Conservation (phyloP, 192 early-diverging fungal genomes). For the Linnemannia zychae region DNA sequence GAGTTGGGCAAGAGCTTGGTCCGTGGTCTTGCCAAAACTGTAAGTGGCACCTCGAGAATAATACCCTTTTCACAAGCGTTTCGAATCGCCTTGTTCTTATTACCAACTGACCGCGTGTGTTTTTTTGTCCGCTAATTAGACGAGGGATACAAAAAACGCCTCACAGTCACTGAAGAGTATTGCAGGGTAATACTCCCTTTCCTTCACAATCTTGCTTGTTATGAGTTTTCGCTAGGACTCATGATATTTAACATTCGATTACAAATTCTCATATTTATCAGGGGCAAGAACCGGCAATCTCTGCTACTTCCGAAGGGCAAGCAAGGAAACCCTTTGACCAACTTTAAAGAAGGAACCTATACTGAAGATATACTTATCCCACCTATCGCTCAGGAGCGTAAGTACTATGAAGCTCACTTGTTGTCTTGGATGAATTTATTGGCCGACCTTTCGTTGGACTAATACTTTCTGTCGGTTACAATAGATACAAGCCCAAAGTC, state of each 20-base stretch:
- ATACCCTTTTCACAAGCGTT: not conserved
- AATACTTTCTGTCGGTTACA: not conserved
- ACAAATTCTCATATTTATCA: not conserved
- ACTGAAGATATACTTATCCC: conserved; percentile 35
- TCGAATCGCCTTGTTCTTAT: not conserved
- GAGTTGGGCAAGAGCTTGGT: conserved; percentile 59
- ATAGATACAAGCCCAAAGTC: conserved; percentile 25
- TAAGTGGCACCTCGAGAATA: not conserved
- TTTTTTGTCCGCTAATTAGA: conserved; percentile 12
- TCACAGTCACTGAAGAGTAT: conserved; percentile 47
- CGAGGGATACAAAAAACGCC: conserved; percentile 43
- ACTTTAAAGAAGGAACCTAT: conserved; percentile 32
- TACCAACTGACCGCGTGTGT: not conserved
- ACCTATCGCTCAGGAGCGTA: conserved; percentile 22
- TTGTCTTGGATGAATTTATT: not conserved
- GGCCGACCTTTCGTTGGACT: not conserved
- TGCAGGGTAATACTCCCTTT: conserved; percentile 17
- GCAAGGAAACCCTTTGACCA: not conserved
- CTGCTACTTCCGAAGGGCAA: conserved; percentile 36
- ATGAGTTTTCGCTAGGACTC: not conserved
- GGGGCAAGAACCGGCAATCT: conserved; percentile 46
- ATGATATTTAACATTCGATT: not conserved
- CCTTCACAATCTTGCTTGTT: not conserved
- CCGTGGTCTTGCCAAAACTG: conserved; percentile 50
- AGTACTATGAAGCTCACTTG: not conserved